Evolutionary conservation across 1,139 yeast genomes (phyloP), one percentile per base, ranked within the genome.

Genomic region (Geotrichum fermentans): DNA sequence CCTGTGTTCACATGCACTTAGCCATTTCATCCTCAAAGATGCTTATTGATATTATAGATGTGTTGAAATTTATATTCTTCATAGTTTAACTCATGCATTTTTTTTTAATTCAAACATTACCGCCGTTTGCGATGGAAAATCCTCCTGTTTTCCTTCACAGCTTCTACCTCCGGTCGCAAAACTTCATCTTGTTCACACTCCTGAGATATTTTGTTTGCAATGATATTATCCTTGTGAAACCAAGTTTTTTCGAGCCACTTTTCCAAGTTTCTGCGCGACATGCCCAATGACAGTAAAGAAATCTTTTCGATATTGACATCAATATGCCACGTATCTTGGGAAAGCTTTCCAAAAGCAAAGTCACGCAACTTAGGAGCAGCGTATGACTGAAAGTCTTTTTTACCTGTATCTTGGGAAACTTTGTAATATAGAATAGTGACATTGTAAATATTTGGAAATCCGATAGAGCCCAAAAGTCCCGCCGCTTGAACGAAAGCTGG

Each of bases 241-340:
- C 95, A 87, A 35, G 72, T 66, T 43, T 70, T 70, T 61, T 87
- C 95, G 14, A 87, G 61, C 83, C 89, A 86, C 60, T 77, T 78
- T 56, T 84, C 92, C 36, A 83, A 54, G 32, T 51, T 51, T 14
- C 44, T 32, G 17, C 51, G 34, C 11, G 49, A 43, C 33, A 47
- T 39, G 7, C 50, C 49, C n/a, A 51, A 39, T 10, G 54, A 47
- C 14, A 46, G 16, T 6, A 51, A 35, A 4, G 51, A 47, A n/a
- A 39, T 30, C 21, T 45, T 47, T 26, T 51, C 54, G 38, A 51
- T 37, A 24, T 42, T 35, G 6, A 51, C 43, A 4, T 41, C 48
- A 26, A 51, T 28, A 16, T 45, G 46, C 54, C 54, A 51, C 7
- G 47, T 36, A 10, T 33, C 22, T n/a, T 26, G 34, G 1, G 51